Conservation (phyloP, 1,139 yeast genomes). For the Debaryomyces sp. region DNA sequence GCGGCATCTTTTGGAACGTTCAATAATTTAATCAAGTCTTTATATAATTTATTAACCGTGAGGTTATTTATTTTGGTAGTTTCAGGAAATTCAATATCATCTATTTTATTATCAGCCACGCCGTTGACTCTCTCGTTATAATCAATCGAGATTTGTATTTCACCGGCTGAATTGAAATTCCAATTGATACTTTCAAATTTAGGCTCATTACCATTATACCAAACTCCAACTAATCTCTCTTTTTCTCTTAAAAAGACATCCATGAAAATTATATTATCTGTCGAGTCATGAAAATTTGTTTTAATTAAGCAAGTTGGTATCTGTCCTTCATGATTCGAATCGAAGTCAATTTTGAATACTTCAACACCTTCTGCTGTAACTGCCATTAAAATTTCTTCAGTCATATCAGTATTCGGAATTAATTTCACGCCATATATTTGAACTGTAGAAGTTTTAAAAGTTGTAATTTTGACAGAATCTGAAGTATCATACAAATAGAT, state of each 20-base stretch:
- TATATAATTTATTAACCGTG: slow-evolving; percentile 27
- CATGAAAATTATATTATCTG: slow-evolving; percentile 13
- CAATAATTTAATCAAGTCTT: slow-evolving; percentile 21
- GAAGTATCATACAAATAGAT: slow-evolving; percentile 12
- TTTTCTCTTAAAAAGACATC: slow-evolving; percentile 13
- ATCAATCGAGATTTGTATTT: slow-evolving; percentile 18
- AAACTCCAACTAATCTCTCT: slow-evolving; percentile 25
- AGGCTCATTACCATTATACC: slow-evolving; percentile 40
- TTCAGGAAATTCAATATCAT: slow-evolving; percentile 12
- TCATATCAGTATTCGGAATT: not conserved
- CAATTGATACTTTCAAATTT: slow-evolving; percentile 22
- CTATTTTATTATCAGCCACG: slow-evolving; percentile 1
- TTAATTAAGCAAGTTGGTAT: slow-evolving; percentile 13
- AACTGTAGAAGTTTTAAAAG: slow-evolving; percentile 8
- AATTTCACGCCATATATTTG: slow-evolving; percentile 9
- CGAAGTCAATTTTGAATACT: slow-evolving; percentile 15
- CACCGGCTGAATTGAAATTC: slow-evolving; percentile 19
- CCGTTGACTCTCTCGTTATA: slow-evolving; percentile 14
- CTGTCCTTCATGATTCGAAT: slow-evolving; percentile 5
- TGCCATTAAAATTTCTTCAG: slow-evolving; percentile 17
- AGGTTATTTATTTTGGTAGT: slow-evolving; percentile 20
- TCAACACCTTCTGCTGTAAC: slow-evolving; percentile 21
- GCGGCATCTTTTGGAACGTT: slow-evolving; percentile 9
- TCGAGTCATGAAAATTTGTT: slow-evolving; percentile 12
- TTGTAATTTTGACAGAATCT: slow-evolving; percentile 7